phyloP scores from a whole-genome alignment of 2,329 filamentous ascomycete genomes.

The Aspergillus sp. region DNA sequence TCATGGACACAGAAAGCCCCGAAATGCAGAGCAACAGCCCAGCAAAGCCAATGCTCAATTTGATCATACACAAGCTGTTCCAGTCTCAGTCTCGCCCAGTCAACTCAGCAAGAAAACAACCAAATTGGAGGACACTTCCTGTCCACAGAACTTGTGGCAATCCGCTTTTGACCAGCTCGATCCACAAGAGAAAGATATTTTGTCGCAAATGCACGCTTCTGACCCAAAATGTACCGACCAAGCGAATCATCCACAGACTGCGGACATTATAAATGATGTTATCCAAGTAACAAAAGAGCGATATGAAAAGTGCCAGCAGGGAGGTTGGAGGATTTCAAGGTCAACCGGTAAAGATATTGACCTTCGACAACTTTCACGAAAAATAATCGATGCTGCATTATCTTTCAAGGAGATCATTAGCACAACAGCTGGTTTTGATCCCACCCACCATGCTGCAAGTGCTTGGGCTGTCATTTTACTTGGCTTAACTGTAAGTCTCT shows the following conservation, averaged over 20 bases:
- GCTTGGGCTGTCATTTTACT: slow-evolving; percentile 12
- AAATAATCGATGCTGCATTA: slow-evolving; percentile 10
- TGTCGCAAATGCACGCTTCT: background rate
- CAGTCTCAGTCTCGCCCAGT: too few species aligned
- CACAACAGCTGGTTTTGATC: slow-evolving; percentile 7
- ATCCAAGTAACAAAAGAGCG: slow-evolving; percentile 7
- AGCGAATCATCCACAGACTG: background rate
- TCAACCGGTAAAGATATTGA: slow-evolving; percentile 2
- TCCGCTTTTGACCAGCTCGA: slow-evolving; percentile 10
- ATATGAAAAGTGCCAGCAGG: slow-evolving; percentile 1
- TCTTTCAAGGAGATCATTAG: slow-evolving; percentile 10
- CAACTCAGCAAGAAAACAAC: too few species aligned
- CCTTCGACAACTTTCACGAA: slow-evolving; percentile 4
- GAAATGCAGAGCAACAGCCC: too few species aligned
- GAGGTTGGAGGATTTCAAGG: background rate
- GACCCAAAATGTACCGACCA: background rate
- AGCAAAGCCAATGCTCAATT: too few species aligned
- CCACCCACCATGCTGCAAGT: slow-evolving; percentile 9
- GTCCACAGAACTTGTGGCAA: slow-evolving; percentile 10
- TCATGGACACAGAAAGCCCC: too few species aligned
- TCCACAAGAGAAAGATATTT: slow-evolving; percentile 3
- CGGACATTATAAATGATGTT: slow-evolving; percentile 5
- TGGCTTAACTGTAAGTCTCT: slow-evolving; percentile 9
- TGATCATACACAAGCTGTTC: too few species aligned
- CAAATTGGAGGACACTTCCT: too few species aligned